Evolutionary conservation across 306 rosid species (phyloP).

Genomic region (Casuarina glauca): DNA sequence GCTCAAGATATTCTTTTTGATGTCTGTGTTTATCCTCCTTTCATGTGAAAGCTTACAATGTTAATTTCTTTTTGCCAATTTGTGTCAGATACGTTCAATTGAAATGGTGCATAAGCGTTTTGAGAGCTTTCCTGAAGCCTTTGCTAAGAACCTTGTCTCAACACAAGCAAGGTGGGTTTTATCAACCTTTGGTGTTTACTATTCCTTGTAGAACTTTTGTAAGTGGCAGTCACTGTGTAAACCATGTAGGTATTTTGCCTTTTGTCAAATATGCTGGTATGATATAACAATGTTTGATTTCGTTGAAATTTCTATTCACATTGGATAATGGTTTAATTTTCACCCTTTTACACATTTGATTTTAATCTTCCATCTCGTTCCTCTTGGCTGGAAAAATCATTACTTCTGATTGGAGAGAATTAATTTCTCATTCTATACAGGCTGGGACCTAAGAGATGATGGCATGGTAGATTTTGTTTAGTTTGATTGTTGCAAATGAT

Average conservation of each 20-base stretch:
- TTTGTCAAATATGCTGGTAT: slow-evolving; percentile 1
- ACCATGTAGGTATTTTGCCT: neutral
- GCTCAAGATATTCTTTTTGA: neutral
- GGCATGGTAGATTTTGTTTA: neutral
- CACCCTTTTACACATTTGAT: neutral
- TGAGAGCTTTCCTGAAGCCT: slow-evolving; percentile 93
- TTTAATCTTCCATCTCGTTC: neutral
- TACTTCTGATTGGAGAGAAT: neutral
- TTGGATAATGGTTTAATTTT: neutral
- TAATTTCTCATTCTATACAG: neutral
- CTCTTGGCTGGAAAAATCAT: neutral
- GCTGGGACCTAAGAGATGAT: neutral
- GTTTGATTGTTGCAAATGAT: neutral
- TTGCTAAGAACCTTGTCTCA: slow-evolving; percentile 70
- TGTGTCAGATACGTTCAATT: slow-evolving; percentile 85
- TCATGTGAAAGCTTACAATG: slow-evolving; percentile 13
- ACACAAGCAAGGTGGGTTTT: slow-evolving; percentile 57
- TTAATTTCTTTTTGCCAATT: slow-evolving; percentile 28
- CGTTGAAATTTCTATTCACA: neutral
- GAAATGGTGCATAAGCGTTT: slow-evolving; percentile 98
- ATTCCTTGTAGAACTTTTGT: neutral
- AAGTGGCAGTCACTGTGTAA: neutral
- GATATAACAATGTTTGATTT: too few relatives aligned
- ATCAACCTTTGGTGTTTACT: neutral
- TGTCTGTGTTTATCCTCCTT: neutral